phyloP scores from a whole-genome alignment of 345 rosid species.

The Populus tremula region DNA sequence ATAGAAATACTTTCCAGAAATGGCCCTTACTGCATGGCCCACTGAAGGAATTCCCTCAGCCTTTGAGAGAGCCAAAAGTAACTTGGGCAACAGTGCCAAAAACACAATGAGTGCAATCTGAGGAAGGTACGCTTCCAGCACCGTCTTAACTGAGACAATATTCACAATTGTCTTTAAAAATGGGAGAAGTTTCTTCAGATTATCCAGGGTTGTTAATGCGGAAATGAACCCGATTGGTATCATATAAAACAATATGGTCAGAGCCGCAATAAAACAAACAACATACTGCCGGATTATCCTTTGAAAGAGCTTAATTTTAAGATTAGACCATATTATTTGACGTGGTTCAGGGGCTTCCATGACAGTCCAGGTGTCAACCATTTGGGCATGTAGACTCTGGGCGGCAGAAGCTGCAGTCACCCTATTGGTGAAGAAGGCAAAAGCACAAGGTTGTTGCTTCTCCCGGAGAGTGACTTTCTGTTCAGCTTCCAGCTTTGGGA shows the following conservation, averaged over 20 bases:
- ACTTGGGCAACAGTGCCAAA: constrained; percentile 64
- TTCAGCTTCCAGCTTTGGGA: constrained; percentile 61
- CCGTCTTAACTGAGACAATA: constrained; percentile 40
- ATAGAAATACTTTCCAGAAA: constrained; percentile 87
- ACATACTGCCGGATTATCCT: constrained; percentile 52
- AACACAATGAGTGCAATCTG: constrained; percentile 75
- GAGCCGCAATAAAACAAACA: constrained; percentile 52
- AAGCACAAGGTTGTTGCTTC: constrained; percentile 67
- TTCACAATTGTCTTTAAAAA: constrained; percentile 59
- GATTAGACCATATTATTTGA: constrained; percentile 67
- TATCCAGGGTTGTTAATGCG: constrained; percentile 69
- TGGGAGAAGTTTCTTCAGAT: constrained; percentile 65
- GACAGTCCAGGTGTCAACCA: constrained; percentile 67
- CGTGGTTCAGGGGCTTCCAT: constrained; percentile 67
- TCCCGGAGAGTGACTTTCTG: constrained; percentile 67
- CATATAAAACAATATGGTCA: constrained; percentile 73
- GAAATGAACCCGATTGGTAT: constrained; percentile 68
- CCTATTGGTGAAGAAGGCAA: constrained; percentile 72
- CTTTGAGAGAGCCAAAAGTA: constrained; percentile 80
- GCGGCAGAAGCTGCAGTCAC: constrained; percentile 68
- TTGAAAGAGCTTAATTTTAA: constrained; percentile 50
- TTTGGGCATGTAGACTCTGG: constrained; percentile 72
- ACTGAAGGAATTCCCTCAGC: constrained; percentile 68
- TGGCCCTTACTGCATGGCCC: constrained; percentile 72
- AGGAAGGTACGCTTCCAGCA: constrained; percentile 83